Percentiles rank a stretch among this genome's conserved stretches.
These are phyloP conservation scores for Candida maris DNA, from an alignment of 805 yeast genomes.

Conservation along the genomic window DNA sequence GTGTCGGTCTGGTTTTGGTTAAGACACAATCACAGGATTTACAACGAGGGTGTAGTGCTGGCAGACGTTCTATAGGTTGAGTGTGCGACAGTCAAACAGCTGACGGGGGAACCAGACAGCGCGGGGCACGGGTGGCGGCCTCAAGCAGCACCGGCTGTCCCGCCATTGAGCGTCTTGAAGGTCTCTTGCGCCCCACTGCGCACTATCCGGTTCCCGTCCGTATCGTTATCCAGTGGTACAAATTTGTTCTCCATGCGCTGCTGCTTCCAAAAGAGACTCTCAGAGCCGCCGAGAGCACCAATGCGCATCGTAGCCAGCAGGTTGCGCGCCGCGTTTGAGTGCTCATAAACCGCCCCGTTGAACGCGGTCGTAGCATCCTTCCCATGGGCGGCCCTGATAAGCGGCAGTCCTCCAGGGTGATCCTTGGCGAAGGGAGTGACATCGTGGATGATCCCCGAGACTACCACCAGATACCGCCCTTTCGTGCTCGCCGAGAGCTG, in stretches of 20 bases:
- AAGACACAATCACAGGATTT: too few species aligned
- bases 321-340: conserved; percentile 90
- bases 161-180: conserved; percentile 39
- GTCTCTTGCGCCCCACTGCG: conserved; percentile 60
- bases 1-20: too few species aligned
- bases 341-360: conserved; percentile 91
- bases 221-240: conserved; percentile 51
- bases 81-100: too few species aligned
- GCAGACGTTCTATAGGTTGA: too few species aligned
- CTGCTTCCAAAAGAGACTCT: conserved; percentile 78
- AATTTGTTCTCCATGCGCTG: conserved; percentile 65
- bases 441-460: conserved; percentile 90
- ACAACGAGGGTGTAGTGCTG: too few species aligned
- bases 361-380: conserved; percentile 93
- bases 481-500: conserved; percentile 32
- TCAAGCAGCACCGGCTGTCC: conserved; percentile 60
- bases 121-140: too few species aligned
- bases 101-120: too few species aligned
- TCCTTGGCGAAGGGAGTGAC: conserved; percentile 85
- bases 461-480: conserved; percentile 60
- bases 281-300: conserved; percentile 80
- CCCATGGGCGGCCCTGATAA: conserved; percentile 78
- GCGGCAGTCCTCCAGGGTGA: conserved; percentile 90
- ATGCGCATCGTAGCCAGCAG: conserved; percentile 90
- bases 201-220: conserved; percentile 52